phyloP scores from a whole-genome alignment of 371 early-diverging fungal species.

The Nematocida sp. region DNA sequence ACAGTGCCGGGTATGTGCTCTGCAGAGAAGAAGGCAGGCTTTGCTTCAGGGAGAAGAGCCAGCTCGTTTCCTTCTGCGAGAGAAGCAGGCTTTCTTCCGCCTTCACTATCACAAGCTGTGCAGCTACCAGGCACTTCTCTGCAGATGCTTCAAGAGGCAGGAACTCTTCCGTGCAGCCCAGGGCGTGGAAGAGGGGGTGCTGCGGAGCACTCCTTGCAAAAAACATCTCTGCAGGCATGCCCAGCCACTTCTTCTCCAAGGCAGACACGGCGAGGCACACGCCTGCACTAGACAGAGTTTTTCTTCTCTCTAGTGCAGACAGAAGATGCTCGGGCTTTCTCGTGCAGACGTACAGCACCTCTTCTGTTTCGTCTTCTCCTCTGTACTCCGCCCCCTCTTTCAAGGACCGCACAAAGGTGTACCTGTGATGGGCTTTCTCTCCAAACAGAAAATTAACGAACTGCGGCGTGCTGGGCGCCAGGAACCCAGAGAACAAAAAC shows the following conservation, averaged over 20 bases:
- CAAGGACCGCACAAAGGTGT: conserved; percentile 12
- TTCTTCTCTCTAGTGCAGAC: background rate
- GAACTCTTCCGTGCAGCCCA: too few species aligned
- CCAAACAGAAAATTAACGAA: conserved; percentile 12
- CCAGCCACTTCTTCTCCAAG: conserved; percentile 43
- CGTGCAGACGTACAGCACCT: conserved; percentile 43
- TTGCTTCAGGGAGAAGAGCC: background rate
- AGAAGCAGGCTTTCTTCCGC: background rate
- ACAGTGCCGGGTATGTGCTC: too few species aligned
- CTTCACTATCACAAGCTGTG: conserved; percentile 17
- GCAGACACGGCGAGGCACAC: background rate
- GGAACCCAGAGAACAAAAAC: background rate
- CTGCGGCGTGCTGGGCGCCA: background rate
- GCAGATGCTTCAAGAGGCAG: too few species aligned
- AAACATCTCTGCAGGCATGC: conserved; percentile 8
- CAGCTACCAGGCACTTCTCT: too few species aligned
- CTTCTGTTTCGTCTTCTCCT: conserved; percentile 15
- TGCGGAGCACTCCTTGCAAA: too few species aligned
- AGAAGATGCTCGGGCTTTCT: background rate
- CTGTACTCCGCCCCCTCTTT: background rate
- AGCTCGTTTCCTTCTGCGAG: background rate
- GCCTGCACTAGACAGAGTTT: background rate
- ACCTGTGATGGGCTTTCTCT: conserved; percentile 1
- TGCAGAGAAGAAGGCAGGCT: too few species aligned
- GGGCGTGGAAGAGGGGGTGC: too few species aligned